Base-by-base conservation (phyloP, 78 protist genomes). In the Tieghemostelium lacteum region DNA sequence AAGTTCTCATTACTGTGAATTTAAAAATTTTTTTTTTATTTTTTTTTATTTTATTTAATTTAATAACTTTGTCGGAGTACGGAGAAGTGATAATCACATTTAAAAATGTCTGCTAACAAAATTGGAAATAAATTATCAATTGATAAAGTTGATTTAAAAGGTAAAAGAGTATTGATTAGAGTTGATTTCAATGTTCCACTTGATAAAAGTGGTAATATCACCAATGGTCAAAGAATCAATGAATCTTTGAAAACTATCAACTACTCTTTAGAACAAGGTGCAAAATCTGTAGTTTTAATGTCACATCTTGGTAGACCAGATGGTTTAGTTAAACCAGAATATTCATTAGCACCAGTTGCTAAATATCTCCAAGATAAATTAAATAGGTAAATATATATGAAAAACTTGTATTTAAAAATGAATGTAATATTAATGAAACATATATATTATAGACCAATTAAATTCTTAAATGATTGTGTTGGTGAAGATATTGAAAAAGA, bases 261-360 rank as follows among this genome's bases (percentile, higher is more conserved):
- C 61, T 61, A 97, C 54, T 75, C 95, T 71, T n/a, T 97, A 10
- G 98, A 95, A 26, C 50, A 96, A 29, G 98, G 97, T 31, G 98
- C 97, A 0, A 73, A 72, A 74, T 1, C 88, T 12, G 93, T 98
- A 50, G 91, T 99, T 16, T 92, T 98, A 57, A 94, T 95, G 96
- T 87, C 97, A 55, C 99, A 99, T 89, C 92, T 99, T 10, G 99
- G 99, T 63, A 95, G 99, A 34, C 99, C 99, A 61, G 98, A 97
- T 28, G 99, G 99, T 24, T 17, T 6, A 14, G 75, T 28, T 29
- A 73, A 94, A 40, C 65, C 58, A 33, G 69, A 97, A 80, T 74
- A 2, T 77, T 85, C 99, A n/a, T 77, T 99, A 3, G 75, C 66
- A 50, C 98, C 98, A 49, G 97, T 97, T 10, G 98, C 94, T 20